A percentile compares a stretch with the other conserved stretches of the same genome.
phyloP scores from a whole-genome alignment of 495 filamentous ascomycete genomes.

The Penicillium cinerascens region DNA sequence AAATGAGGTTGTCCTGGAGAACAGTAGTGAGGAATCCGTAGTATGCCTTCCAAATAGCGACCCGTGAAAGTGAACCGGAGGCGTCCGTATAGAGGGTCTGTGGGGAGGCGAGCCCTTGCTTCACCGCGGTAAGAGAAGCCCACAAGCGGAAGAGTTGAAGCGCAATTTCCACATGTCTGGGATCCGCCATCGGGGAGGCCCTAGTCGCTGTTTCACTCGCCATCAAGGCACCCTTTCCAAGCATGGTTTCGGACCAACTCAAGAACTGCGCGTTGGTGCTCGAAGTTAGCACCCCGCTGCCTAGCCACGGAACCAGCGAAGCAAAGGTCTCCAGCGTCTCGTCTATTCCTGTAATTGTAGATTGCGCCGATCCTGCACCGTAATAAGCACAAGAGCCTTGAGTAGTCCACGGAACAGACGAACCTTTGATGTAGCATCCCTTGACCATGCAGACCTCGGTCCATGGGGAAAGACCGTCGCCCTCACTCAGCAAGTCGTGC shows the following conservation, averaged over 20 bases:
- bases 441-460: conserved; percentile 77
- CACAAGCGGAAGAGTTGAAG: conserved; percentile 39
- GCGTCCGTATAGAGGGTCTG: conserved; percentile 16
- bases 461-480: conserved; percentile 59
- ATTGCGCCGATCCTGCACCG: conserved; percentile 55
- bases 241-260: conserved; percentile 73
- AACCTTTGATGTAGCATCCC: conserved; percentile 69
- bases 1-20: conserved; percentile 35
- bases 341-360: conserved; percentile 45
- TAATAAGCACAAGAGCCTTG: conserved; percentile 7
- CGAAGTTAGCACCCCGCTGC: conserved; percentile 28
- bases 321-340: conserved; percentile 63
- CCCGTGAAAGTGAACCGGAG: conserved; percentile 20
- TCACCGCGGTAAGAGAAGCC: conserved; percentile 39
- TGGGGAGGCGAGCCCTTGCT: conserved; percentile 48
- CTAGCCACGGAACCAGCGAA: conserved; percentile 58
- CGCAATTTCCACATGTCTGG: conserved; percentile 32
- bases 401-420: not conserved
- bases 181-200: conserved; percentile 22
- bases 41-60: conserved; percentile 70
- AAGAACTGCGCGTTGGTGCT: conserved; percentile 50
- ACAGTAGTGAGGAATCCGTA: conserved; percentile 67
- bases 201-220: conserved; percentile 53
- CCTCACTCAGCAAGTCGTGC: conserved; percentile 43
- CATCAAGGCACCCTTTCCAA: conserved; percentile 68